Evolutionary conservation across 768 basidiomycete genomes (phyloP), one percentile per base, ranked within the genome.

Genomic region (Coprinellus aureogranulatus): DNA sequence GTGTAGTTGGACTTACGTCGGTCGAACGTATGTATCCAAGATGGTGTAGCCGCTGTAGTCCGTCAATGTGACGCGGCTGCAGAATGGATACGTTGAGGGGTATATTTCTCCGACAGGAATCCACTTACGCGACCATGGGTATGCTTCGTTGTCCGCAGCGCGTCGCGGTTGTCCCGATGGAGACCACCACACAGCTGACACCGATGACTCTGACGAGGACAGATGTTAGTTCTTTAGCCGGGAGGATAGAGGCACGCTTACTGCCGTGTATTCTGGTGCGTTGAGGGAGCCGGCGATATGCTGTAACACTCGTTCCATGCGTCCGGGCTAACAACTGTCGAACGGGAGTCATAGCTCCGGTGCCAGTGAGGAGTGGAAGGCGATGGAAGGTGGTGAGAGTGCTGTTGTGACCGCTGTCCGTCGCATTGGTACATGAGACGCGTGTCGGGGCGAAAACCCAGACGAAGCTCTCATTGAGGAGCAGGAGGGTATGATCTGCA

Each of bases 111-210:
- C 49, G 23, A 50, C 34, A 45, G 26, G 44, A 49, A 44, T 20
- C 27, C 45, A 75, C 81, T 62, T 59, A 81, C 82, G 81, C 82
- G 53, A 81, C 74, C 78, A 82, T 82, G 26, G 81, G 78, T 59
- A 79, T 67, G 50, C 64, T 72, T 44, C 72, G 69, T n/a, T 54
- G 45, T 42, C 49, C 59, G 39, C 59, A 60, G 14, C 67, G 55
- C 4, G 64, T 46, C 31, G 70, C 67, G 34, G 70, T 64, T 26
- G 63, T 61, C n/a, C 77, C 77, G 26, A 73, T 73, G 62, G 72
- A 75, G 26, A 83, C 78, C 53, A 72, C 68, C 50, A 80, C 73
- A 6, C 72, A 76, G n/a, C 73, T 72, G 46, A 79, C 76, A 44
- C 79, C 74, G 55, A 83, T 67, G 64, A 79, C 82, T 63, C 77